Conservation (phyloP, 108 stramenopile genomes). For the Cyclostephanos invisitatus region DNA sequence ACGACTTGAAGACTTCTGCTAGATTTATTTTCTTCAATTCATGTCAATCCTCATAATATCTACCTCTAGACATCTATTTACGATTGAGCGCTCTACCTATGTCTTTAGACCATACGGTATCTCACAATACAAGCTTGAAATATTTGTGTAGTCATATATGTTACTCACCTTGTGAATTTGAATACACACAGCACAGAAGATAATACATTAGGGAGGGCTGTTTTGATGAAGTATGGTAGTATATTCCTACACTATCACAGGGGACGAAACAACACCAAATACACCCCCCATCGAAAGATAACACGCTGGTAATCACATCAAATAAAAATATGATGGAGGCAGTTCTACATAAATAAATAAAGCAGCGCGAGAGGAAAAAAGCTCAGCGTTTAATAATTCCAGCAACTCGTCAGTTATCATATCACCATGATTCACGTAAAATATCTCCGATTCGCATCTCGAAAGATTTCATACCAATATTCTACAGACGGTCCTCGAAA, state of each 20-base stretch:
- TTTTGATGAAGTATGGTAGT: too few species aligned
- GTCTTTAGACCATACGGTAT: background rate
- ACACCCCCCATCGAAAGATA: too few species aligned
- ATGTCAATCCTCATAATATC: background rate
- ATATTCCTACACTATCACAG: too few species aligned
- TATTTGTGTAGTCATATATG: too few species aligned
- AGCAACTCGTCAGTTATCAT: background rate
- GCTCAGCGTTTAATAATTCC: background rate
- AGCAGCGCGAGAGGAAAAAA: background rate
- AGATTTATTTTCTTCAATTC: background rate
- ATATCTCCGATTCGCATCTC: background rate
- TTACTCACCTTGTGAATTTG: too few species aligned
- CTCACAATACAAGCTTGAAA: background rate
- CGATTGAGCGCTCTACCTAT: too few species aligned
- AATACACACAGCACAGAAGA: too few species aligned
- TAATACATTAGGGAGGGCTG: too few species aligned
- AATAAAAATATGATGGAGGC: too few species aligned
- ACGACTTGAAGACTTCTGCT: background rate
- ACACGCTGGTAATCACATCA: too few species aligned
- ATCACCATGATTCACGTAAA: background rate
- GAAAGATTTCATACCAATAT: background rate
- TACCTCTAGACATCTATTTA: background rate
- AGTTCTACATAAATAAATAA: too few species aligned
- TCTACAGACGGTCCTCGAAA: background rate
- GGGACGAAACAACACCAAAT: too few species aligned